Evolutionary conservation across 73 alveolate species (phyloP).

Genomic region (Effrenium voratum): DNA sequence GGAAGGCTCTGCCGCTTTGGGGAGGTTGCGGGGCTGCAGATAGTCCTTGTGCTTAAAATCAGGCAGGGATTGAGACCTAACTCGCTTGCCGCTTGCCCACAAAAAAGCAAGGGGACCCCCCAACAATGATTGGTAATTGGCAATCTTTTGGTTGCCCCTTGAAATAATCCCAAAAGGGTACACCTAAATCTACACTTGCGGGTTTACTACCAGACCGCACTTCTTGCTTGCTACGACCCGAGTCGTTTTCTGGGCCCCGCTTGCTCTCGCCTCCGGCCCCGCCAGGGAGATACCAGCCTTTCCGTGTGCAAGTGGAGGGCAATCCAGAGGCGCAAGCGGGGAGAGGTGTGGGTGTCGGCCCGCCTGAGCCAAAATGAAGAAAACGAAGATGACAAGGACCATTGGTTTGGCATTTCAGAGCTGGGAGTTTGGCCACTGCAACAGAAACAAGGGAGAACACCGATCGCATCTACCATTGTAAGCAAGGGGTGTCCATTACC

Average conservation of each 20-base stretch:
- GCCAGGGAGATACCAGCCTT: conserved; percentile 61
- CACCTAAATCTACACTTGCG: not conserved
- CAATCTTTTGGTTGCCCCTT: not conserved
- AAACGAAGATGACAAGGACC: not conserved
- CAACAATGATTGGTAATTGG: not conserved
- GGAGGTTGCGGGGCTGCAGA: too few species aligned
- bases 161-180: not conserved
- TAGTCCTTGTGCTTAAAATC: too few species aligned
- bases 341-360: not conserved
- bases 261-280: not conserved
- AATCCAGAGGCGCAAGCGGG: not conserved
- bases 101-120: not conserved
- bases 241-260: too few species aligned
- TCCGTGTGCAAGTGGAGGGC: conserved; percentile 72
- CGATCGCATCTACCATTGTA: not conserved
- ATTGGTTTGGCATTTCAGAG: not conserved
- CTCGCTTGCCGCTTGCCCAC: too few species aligned
- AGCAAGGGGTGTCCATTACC: not conserved
- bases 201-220: not conserved
- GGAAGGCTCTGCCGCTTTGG: too few species aligned
- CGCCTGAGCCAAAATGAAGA: not conserved
- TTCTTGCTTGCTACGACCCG: not conserved
- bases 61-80: too few species aligned
- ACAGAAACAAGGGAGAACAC: not conserved
- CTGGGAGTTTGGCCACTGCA: not conserved